Percentiles rank a stretch among this genome's conserved stretches.
Conservation (phyloP, 2,329 filamentous ascomycete genomes). For the Phialophora verrucosa region DNA sequence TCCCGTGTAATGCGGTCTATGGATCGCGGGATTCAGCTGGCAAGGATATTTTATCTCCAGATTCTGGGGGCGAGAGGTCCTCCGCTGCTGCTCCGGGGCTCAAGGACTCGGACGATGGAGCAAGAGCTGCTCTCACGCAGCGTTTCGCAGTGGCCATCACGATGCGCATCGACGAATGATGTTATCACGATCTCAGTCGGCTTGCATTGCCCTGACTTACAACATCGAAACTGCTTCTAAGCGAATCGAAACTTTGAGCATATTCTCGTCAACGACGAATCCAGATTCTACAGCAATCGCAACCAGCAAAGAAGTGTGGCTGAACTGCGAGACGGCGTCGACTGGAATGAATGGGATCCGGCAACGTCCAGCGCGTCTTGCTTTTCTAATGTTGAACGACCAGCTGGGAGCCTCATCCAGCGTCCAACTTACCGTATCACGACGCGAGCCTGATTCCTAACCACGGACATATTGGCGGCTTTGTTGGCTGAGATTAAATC, state of each 20-base stretch:
- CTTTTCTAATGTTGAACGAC: no score
- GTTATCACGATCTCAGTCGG: not conserved
- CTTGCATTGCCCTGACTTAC: not conserved
- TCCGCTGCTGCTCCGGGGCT: not conserved
- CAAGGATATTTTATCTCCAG: not conserved
- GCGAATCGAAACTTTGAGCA: not conserved
- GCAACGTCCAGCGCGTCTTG: not conserved
- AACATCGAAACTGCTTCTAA: not conserved
- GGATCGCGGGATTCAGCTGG: conserved; percentile 38
- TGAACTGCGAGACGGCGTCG: not conserved
- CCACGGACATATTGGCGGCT: not conserved
- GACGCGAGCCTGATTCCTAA: not conserved
- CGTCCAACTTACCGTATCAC: not conserved
- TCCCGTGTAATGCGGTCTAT: conserved; percentile 53
- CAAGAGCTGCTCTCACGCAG: conserved; percentile 2
- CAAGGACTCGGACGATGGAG: not conserved
- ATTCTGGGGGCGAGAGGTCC: not conserved
- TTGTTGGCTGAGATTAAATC: no score
- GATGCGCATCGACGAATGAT: not conserved
- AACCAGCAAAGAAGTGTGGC: not conserved
- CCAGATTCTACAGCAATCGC: not conserved
- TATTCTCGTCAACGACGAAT: not conserved
- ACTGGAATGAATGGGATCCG: not conserved
- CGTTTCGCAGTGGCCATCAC: conserved; percentile 23
- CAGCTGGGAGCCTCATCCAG: not conserved